phyloP scores from a whole-genome alignment of 192 early-diverging fungal genomes.

The Podila epicladia region DNA sequence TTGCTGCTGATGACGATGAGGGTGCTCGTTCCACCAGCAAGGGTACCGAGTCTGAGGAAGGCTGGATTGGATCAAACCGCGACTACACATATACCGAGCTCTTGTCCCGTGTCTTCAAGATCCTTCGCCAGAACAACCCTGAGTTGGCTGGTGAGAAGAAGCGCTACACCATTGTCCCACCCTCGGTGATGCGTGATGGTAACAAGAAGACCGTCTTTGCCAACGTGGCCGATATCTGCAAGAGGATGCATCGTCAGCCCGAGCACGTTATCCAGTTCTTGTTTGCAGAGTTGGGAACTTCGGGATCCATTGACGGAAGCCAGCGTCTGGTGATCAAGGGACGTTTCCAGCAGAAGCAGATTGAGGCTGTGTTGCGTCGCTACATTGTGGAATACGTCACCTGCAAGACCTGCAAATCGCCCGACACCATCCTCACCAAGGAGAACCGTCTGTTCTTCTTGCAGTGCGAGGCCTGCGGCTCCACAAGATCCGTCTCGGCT shows the following conservation, averaged over 20 bases:
- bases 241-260: conserved; percentile 92
- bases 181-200: conserved; percentile 90
- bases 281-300: conserved; percentile 99
- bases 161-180: conserved; percentile 94
- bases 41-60: conserved; percentile 61
- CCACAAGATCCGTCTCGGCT: conserved; percentile 91
- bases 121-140: conserved; percentile 93
- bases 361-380: conserved; percentile 95
- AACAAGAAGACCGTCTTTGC: conserved; percentile 97
- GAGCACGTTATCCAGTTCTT: conserved; percentile 99
- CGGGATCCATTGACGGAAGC: conserved; percentile 91
- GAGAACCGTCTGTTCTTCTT: conserved; percentile 97
- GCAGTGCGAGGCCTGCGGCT: conserved; percentile 97
- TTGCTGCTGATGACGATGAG: conserved; percentile 56
- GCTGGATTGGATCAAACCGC: conserved; percentile 91
- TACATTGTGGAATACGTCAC: conserved; percentile 99
- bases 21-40: conserved; percentile 49
- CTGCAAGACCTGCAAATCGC: conserved; percentile 98
- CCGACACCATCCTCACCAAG: conserved; percentile 93
- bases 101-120: conserved; percentile 88
- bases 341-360: conserved; percentile 98
- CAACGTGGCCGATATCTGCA: conserved; percentile 95
- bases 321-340: conserved; percentile 97
- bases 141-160: conserved; percentile 93
- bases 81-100: conserved; percentile 97